These are phyloP conservation scores for Yamadazyma phyllophila DNA, from an alignment of 805 yeast species.

Conservation along the genomic window DNA sequence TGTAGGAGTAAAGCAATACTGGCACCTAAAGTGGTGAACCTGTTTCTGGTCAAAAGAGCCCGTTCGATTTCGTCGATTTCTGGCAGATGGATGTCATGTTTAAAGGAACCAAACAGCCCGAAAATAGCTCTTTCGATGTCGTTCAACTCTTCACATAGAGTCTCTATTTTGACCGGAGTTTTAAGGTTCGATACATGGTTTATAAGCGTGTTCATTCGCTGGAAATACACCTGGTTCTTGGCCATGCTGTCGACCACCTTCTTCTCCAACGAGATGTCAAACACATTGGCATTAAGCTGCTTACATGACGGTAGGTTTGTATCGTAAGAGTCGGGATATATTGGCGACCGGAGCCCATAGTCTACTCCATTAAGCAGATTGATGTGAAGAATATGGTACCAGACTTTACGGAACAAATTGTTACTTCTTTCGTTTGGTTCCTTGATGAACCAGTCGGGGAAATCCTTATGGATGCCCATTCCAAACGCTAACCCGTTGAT, in stretches of 20 bases:
- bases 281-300: not conserved
- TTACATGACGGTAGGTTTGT: not conserved
- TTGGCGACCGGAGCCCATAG: constrained; percentile 1
- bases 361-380: not conserved
- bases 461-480: constrained; percentile 2
- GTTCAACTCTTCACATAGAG: not conserved
- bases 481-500: constrained; percentile 26
- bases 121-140: not conserved
- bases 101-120: not conserved
- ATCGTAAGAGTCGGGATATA: not conserved
- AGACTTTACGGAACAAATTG: constrained; percentile 3
- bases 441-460: not conserved
- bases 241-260: not conserved
- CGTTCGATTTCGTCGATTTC: not conserved
- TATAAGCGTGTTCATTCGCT: not conserved
- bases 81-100: not conserved
- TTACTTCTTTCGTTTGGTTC: not conserved
- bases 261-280: not conserved
- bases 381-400: not conserved
- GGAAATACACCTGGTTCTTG: not conserved
- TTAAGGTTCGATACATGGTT: not conserved
- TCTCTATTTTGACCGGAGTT: not conserved
- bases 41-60: not conserved
- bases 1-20: constrained; percentile 26
- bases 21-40: not conserved